These are phyloP conservation scores for Elsinoe arachidis DNA, from an alignment of 2,329 filamentous ascomycete species.

Conservation along the genomic window DNA sequence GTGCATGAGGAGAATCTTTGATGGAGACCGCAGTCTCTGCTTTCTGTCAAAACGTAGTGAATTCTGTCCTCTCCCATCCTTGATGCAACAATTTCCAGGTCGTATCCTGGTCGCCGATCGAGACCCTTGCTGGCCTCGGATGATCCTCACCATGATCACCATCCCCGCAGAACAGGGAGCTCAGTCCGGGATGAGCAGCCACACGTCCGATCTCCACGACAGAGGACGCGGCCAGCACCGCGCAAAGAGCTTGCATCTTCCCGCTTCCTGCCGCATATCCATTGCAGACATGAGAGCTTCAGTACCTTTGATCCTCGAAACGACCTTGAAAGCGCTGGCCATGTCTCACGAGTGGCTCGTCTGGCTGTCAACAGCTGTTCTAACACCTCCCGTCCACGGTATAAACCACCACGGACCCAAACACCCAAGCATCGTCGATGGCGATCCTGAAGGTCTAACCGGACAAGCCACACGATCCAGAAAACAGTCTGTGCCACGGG, in stretches of 20 bases:
- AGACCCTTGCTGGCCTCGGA: not conserved
- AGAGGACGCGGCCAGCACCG: not conserved
- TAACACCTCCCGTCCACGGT: not conserved
- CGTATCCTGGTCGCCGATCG: constrained; percentile 4
- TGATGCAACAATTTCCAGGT: not conserved
- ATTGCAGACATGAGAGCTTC: not conserved
- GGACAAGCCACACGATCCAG: constrained; percentile 10
- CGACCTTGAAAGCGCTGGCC: not conserved
- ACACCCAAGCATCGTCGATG: constrained; percentile 8
- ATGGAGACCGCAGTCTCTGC: not conserved
- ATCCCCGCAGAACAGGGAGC: not conserved
- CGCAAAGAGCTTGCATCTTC: constrained; percentile 2
- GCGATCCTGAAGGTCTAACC: not conserved
- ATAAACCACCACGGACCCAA: not conserved
- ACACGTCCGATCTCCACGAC: not conserved
- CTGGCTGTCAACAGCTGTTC: not conserved
- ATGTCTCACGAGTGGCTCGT: not conserved
- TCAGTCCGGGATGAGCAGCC: not conserved
- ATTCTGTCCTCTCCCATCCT: too few relatives aligned
- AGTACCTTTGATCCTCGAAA: too few relatives aligned
- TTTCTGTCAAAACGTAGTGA: not conserved
- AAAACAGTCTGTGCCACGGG: constrained; percentile 2
- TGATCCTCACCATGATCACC: constrained; percentile 5
- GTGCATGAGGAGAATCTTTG: too few relatives aligned
- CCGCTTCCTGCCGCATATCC: not conserved